Conservation (phyloP, 306 rosid species). For the Vicia villosa region DNA sequence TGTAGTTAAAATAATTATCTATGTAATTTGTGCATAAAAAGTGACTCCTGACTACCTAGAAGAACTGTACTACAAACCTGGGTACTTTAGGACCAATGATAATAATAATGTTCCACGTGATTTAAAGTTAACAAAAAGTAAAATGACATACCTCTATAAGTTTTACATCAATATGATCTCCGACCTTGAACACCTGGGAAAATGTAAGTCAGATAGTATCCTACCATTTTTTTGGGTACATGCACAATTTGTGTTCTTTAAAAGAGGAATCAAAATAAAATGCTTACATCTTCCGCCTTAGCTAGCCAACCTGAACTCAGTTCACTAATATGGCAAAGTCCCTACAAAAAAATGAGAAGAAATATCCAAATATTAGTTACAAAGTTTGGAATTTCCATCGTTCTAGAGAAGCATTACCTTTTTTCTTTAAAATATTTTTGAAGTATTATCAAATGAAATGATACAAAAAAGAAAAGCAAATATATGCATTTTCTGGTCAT, state of each 20-base stretch:
- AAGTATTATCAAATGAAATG: slow-evolving; percentile 8
- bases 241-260: neutral
- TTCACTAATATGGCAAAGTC: slow-evolving; percentile 98
- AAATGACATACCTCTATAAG: slow-evolving; percentile 77
- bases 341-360: slow-evolving; percentile 57
- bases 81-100: slow-evolving; percentile 16
- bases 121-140: slow-evolving; percentile 2
- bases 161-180: slow-evolving; percentile 88
- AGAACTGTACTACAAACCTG: neutral
- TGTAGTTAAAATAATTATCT: neutral
- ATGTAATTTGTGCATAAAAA: neutral
- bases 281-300: slow-evolving; percentile 90
- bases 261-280: slow-evolving; percentile 15
- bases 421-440: slow-evolving; percentile 5
- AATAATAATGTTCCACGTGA: slow-evolving; percentile 4
- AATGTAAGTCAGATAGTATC: slow-evolving; percentile 31
- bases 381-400: slow-evolving; percentile 19
- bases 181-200: slow-evolving; percentile 82
- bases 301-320: slow-evolving; percentile 87
- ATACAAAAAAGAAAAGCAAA: slow-evolving; percentile 18
- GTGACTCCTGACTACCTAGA: slow-evolving; percentile 1
- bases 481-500: slow-evolving; percentile 11
- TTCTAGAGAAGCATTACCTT: slow-evolving; percentile 24
- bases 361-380: slow-evolving; percentile 23
- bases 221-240: slow-evolving; percentile 4